A percentile compares a stretch with the other conserved stretches of the same genome.
phyloP scores from a whole-genome alignment of 2,329 filamentous ascomycete species.

The Blastomyces silverae region DNA sequence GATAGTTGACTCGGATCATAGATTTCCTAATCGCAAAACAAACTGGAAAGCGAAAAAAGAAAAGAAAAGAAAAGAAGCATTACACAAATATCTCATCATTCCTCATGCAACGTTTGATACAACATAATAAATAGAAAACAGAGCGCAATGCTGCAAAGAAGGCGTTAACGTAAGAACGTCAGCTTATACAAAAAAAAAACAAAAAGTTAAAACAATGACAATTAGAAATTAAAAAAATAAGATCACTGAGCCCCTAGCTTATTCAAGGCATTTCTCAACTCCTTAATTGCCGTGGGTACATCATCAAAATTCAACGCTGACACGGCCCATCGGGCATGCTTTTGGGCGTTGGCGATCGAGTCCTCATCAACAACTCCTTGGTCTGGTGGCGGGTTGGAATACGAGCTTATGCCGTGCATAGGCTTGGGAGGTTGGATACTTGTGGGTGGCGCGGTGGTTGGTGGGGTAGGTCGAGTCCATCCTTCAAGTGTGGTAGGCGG shows the following conservation, averaged over 20 bases:
- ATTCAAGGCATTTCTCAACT: conserved; percentile 68
- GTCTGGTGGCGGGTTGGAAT: conserved; percentile 23
- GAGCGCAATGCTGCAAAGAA: background rate
- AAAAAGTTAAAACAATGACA: background rate
- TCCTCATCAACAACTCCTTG: conserved; percentile 57
- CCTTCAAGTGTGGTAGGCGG: conserved; percentile 16
- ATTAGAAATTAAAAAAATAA: background rate
- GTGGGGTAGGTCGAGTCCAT: conserved; percentile 12
- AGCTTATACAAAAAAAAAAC: background rate
- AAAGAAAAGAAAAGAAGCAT: background rate
- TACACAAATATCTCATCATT: background rate
- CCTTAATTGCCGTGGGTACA: conserved; percentile 78
- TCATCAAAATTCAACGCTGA: conserved; percentile 97
- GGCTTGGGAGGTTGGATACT: conserved; percentile 29
- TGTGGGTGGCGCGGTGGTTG: conserved; percentile 18
- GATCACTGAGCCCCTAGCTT: conserved; percentile 57
- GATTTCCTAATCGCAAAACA: background rate
- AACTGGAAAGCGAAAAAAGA: background rate
- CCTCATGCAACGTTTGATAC: background rate
- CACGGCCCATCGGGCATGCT: conserved; percentile 95
- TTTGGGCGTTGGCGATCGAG: conserved; percentile 72
- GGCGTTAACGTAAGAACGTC: background rate
- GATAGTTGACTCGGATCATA: too few relatives aligned
- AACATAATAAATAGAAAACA: conserved; percentile 5
- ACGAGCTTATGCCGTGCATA: conserved; percentile 27